phyloP scores from a whole-genome alignment of 768 basidiomycete genomes.

The Exidia glandulosa region DNA sequence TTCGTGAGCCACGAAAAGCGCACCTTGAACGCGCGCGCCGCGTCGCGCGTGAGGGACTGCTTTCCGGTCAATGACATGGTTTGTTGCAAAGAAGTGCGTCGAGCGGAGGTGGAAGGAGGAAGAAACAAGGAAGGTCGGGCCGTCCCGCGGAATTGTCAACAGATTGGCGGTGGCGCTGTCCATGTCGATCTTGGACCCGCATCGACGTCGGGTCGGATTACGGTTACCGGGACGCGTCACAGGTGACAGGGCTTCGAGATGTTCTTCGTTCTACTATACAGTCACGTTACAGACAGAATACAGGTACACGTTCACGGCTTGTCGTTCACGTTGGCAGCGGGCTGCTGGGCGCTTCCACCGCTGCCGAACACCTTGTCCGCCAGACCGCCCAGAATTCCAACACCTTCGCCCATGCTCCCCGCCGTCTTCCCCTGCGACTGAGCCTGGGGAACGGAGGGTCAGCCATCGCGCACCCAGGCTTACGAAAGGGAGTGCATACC shows the following conservation, averaged over 20 bases:
- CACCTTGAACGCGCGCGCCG: conserved; percentile 39
- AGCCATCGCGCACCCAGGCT: not conserved
- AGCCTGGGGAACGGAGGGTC: not conserved
- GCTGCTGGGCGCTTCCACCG: not conserved
- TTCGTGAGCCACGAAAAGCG: not conserved
- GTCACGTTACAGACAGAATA: not conserved
- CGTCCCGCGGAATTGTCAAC: too few species aligned
- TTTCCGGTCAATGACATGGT: conserved; percentile 46
- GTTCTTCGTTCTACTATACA: not conserved
- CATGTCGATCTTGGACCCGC: too few species aligned
- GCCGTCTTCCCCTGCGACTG: not conserved
- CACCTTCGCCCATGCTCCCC: not conserved
- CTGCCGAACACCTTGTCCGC: not conserved
- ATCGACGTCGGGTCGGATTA: too few species aligned
- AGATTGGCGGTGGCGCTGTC: too few species aligned
- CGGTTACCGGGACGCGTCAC: not conserved
- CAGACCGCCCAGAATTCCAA: not conserved
- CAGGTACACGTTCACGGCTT: not conserved
- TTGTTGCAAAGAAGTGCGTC: too few species aligned
- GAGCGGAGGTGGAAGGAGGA: too few species aligned
- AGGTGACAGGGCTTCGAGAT: not conserved
- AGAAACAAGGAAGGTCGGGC: too few species aligned
- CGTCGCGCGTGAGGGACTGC: conserved; percentile 51
- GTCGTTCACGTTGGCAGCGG: not conserved
- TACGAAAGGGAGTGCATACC: not conserved